phyloP scores from a whole-genome alignment of 768 basidiomycete species.

The Tulasnella sp. region DNA sequence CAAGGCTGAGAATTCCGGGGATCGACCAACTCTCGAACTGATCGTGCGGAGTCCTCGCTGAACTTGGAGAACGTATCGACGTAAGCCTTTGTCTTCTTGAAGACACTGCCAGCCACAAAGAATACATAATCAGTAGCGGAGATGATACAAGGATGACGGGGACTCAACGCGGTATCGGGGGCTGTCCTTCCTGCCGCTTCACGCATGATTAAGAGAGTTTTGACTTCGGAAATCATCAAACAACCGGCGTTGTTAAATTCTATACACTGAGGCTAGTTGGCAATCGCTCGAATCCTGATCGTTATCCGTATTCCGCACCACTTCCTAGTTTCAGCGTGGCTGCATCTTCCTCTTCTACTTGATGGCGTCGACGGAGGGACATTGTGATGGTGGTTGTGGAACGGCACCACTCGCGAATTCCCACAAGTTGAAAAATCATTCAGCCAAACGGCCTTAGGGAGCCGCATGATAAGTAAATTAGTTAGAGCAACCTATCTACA shows the following conservation, averaged over 20 bases:
- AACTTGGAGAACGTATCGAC: slow-evolving; percentile 90
- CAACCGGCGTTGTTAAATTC: slow-evolving; percentile 92
- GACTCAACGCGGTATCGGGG: slow-evolving; percentile 74
- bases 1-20: not conserved
- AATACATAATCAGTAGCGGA: not conserved
- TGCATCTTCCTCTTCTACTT: slow-evolving; percentile 76
- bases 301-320: slow-evolving; percentile 3
- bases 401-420: not conserved
- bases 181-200: slow-evolving; percentile 62
- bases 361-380: slow-evolving; percentile 26
- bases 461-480: not conserved
- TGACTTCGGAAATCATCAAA: slow-evolving; percentile 87
- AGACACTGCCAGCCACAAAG: slow-evolving; percentile 54
- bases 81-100: slow-evolving; percentile 89
- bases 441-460: not conserved
- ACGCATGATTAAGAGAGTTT: slow-evolving; percentile 76
- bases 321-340: slow-evolving; percentile 73
- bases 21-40: slow-evolving; percentile 76
- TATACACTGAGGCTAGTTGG: slow-evolving; percentile 35
- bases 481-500: not conserved
- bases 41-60: slow-evolving; percentile 75
- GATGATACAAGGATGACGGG: not conserved
- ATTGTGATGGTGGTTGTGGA: slow-evolving; percentile 3
- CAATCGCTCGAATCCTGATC: not conserved
- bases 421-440: not conserved